phyloP scores from a whole-genome alignment of 1,284 basidiomycete species.

The Fomes fomentarius region DNA sequence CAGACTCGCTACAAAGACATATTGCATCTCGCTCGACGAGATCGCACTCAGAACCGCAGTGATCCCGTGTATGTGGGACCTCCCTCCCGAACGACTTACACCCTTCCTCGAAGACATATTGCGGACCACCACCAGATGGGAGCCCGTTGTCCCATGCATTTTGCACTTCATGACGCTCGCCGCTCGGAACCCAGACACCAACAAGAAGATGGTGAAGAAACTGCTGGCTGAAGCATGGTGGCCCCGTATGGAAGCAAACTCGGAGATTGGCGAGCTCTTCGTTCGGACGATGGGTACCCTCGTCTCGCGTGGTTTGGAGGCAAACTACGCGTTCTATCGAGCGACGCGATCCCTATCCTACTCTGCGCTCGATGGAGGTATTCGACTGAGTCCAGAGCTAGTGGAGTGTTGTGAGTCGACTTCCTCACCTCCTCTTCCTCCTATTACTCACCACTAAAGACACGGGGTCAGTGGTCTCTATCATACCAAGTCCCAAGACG shows the following conservation, averaged over 20 bases:
- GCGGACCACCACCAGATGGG: conserved; percentile 1
- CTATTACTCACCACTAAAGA: background rate
- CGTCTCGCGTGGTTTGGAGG: background rate
- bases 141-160: conserved; percentile 10
- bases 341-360: background rate
- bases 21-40: conserved; percentile 14
- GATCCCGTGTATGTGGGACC: conserved; percentile 12
- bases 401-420: conserved; percentile 1
- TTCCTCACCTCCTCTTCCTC: background rate
- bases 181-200: conserved; percentile 4
- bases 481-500: background rate
- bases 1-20: conserved; percentile 8
- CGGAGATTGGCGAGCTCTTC: conserved; percentile 11
- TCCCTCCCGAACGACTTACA: conserved; percentile 9
- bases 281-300: conserved; percentile 14
- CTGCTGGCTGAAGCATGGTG: background rate
- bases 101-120: conserved; percentile 9
- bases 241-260: conserved; percentile 8
- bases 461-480: background rate
- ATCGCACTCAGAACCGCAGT: conserved; percentile 9
- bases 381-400: background rate
- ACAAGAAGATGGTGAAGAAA: conserved; percentile 3
- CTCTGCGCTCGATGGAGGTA: background rate
- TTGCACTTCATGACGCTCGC: conserved; percentile 10
- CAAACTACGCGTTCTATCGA: background rate